Evolutionary conservation across 345 rosid species (phyloP).

Genomic region (Citrus reticulata): DNA sequence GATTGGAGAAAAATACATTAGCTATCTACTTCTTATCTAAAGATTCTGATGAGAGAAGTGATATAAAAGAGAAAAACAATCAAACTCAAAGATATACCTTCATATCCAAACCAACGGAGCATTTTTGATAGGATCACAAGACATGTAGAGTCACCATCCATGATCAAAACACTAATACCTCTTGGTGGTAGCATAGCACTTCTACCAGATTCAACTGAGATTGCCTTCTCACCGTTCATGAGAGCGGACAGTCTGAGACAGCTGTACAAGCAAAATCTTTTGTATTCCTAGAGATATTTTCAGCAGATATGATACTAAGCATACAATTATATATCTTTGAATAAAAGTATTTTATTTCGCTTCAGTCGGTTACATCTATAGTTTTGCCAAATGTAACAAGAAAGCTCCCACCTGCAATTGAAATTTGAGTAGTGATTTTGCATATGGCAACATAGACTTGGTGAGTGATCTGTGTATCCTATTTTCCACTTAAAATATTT

Average conservation of each 20-base stretch:
- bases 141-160: conserved; percentile 38
- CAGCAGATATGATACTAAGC: neutral
- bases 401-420: neutral
- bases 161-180: conserved; percentile 31
- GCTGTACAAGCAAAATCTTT: neutral
- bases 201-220: conserved; percentile 9
- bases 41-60: neutral
- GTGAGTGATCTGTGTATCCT: neutral
- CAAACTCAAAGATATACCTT: conserved; percentile 26
- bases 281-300: neutral
- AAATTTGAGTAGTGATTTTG: neutral
- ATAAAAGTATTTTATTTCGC: neutral
- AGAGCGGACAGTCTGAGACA: neutral
- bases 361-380: neutral
- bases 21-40: neutral
- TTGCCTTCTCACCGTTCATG: conserved; percentile 26
- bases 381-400: neutral
- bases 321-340: neutral
- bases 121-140: conserved; percentile 35
- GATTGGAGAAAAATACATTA: neutral
- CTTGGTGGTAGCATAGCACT: neutral
- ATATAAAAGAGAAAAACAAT: neutral
- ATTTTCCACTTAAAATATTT: neutral
- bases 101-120: conserved; percentile 37
- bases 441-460: neutral